Conservation (phyloP, 2,329 filamentous ascomycete species). For the Phaeosphaeria sp. region DNA sequence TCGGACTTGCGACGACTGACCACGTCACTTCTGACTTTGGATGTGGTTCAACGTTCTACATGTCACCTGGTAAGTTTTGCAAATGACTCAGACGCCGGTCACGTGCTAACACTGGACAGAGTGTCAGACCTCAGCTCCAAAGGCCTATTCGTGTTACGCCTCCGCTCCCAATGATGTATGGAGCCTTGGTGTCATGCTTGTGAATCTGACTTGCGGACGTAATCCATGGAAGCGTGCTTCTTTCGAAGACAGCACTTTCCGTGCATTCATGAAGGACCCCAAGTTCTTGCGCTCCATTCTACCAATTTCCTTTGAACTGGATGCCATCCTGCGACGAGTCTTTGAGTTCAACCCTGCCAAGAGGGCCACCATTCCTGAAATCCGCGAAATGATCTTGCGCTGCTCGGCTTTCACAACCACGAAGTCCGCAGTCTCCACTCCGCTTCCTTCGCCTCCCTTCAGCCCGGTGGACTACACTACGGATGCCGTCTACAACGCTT, state of each 20-base stretch:
- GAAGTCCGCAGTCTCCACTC: constrained; percentile 50
- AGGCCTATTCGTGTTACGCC: constrained; percentile 77
- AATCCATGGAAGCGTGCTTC: constrained; percentile 99
- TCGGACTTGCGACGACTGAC: constrained; percentile 90
- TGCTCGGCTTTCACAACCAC: constrained; percentile 75
- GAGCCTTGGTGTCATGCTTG: constrained; percentile 96
- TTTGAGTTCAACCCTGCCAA: constrained; percentile 86
- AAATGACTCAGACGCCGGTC: constrained; percentile 15
- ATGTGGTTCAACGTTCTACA: constrained; percentile 98
- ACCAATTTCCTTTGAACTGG: constrained; percentile 86
- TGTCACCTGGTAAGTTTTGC: constrained; percentile 86
- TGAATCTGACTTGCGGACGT: constrained; percentile 96
- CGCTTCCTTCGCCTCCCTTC: constrained; percentile 54
- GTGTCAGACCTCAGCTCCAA: constrained; percentile 80
- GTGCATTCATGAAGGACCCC: constrained; percentile 82
- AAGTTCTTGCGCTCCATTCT: constrained; percentile 93
- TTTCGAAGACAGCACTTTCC: constrained; percentile 91
- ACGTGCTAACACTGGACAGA: constrained; percentile 63
- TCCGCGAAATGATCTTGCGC: constrained; percentile 76
- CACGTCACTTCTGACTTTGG: constrained; percentile 90
- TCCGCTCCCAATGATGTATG: constrained; percentile 97
- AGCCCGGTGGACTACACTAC: constrained; percentile 47
- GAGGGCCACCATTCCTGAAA: constrained; percentile 80
- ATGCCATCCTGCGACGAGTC: constrained; percentile 83
- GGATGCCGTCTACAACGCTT: constrained; percentile 37